Conservation (phyloP, 2,329 filamentous ascomycete genomes). For the Fusarium sp. region DNA sequence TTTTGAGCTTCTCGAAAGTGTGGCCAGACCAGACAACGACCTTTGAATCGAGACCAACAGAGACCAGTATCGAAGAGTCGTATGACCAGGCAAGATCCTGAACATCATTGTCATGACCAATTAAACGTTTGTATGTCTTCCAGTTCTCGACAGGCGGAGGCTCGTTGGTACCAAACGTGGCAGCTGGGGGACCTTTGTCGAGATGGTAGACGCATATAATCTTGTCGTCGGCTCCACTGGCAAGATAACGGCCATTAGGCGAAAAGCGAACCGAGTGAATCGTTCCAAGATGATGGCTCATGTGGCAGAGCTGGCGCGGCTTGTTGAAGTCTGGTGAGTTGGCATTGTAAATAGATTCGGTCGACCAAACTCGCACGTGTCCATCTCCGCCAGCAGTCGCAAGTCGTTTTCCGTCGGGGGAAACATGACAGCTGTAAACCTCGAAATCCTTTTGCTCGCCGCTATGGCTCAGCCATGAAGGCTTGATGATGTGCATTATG, state of each 20-base stretch:
- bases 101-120: slow-evolving; percentile 98
- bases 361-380: slow-evolving; percentile 97
- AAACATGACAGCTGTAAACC: slow-evolving; percentile 98
- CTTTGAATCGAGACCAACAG: slow-evolving; percentile 96
- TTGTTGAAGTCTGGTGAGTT: slow-evolving; percentile 76
- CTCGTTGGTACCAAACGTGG: slow-evolving; percentile 90
- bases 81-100: slow-evolving; percentile 97
- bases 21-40: slow-evolving; percentile 98
- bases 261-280: slow-evolving; percentile 98
- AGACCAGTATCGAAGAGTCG: slow-evolving; percentile 95
- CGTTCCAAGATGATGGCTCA: slow-evolving; percentile 98
- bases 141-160: slow-evolving; percentile 95
- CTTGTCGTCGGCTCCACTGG: slow-evolving; percentile 97
- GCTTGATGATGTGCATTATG: slow-evolving; percentile 88
- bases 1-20: slow-evolving; percentile 98
- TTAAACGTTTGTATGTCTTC: slow-evolving; percentile 92
- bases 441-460: slow-evolving; percentile 98
- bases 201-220: slow-evolving; percentile 97
- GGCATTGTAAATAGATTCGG: slow-evolving; percentile 88
- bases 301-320: slow-evolving; percentile 94
- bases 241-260: slow-evolving; percentile 92
- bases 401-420: slow-evolving; percentile 89
- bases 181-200: slow-evolving; percentile 81
- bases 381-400: slow-evolving; percentile 97
- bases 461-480: slow-evolving; percentile 94